Percentiles rank a stretch among this genome's conserved stretches.
Conservation (phyloP, 306 rosid species). For the Hylodesmum podocarpum region DNA sequence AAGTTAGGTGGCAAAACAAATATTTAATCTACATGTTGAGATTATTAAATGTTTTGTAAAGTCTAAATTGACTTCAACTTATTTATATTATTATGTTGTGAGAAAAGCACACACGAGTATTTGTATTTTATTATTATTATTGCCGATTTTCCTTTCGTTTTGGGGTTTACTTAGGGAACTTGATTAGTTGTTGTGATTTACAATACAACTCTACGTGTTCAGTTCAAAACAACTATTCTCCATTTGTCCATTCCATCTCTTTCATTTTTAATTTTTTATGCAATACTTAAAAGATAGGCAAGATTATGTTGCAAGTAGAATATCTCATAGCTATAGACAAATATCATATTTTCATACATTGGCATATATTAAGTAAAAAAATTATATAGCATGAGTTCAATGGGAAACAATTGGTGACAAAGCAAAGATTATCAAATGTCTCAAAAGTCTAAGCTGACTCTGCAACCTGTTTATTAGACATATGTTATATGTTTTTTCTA, state of each 20-base stretch:
- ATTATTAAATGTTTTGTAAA: background rate
- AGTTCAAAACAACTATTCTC: background rate
- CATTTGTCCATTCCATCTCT: conserved; percentile 22
- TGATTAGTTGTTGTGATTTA: conserved; percentile 6
- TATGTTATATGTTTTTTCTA: background rate
- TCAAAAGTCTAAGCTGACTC: background rate
- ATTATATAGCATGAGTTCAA: background rate
- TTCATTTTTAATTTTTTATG: conserved; percentile 12
- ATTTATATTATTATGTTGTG: background rate
- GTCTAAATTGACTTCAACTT: conserved; percentile 13
- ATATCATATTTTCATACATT: background rate
- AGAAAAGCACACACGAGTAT: background rate
- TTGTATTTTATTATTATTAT: background rate
- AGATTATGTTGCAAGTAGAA: background rate
- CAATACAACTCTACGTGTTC: background rate
- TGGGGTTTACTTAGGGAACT: background rate
- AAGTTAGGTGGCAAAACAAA: background rate
- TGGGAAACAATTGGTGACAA: background rate
- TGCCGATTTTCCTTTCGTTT: background rate
- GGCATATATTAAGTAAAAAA: no score
- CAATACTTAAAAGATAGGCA: background rate
- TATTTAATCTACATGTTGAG: background rate
- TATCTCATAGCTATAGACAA: background rate
- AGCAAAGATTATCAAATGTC: background rate
- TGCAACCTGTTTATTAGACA: background rate